phyloP scores from a whole-genome alignment of 2,329 filamentous ascomycete genomes.

The Aspergillus caelatus region DNA sequence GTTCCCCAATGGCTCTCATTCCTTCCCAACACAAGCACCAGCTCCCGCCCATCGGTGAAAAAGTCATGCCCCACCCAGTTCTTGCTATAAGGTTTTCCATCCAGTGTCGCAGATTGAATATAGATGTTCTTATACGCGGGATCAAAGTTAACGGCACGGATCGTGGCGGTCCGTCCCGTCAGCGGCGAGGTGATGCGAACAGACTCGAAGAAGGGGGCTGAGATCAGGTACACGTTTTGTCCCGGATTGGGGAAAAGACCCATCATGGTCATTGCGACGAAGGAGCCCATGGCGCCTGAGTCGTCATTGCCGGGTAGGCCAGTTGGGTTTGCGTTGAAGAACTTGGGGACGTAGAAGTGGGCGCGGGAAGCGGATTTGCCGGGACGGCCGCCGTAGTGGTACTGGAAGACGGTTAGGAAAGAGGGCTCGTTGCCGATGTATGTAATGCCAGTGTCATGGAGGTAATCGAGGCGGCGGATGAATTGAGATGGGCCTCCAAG shows the following conservation, averaged over 20 bases:
- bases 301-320: slow-evolving; percentile 72
- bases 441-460: slow-evolving; percentile 65
- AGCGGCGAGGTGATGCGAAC: slow-evolving; percentile 60
- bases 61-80: slow-evolving; percentile 72
- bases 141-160: slow-evolving; percentile 64
- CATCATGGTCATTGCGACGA: slow-evolving; percentile 68
- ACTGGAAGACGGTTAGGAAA: slow-evolving; percentile 68
- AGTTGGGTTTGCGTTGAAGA: slow-evolving; percentile 58
- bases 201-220: slow-evolving; percentile 65
- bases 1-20: slow-evolving; percentile 70
- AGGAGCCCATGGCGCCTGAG: slow-evolving; percentile 69
- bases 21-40: slow-evolving; percentile 64
- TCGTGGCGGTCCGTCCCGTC: slow-evolving; percentile 62
- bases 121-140: slow-evolving; percentile 59
- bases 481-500: slow-evolving; percentile 63
- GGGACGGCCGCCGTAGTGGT: slow-evolving; percentile 69
- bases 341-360: slow-evolving; percentile 66
- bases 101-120: slow-evolving; percentile 67
- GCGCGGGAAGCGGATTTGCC: slow-evolving; percentile 53
- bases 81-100: slow-evolving; percentile 62
- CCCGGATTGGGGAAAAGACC: slow-evolving; percentile 70
- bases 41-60: slow-evolving; percentile 64
- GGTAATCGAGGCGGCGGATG: slow-evolving; percentile 61
- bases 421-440: slow-evolving; percentile 68
- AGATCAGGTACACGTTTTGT: slow-evolving; percentile 70